A percentile compares a stretch with the other conserved stretches of the same genome.
Conservation (phyloP, 1,284 basidiomycete species). For the Chalciporus piperatoides region DNA sequence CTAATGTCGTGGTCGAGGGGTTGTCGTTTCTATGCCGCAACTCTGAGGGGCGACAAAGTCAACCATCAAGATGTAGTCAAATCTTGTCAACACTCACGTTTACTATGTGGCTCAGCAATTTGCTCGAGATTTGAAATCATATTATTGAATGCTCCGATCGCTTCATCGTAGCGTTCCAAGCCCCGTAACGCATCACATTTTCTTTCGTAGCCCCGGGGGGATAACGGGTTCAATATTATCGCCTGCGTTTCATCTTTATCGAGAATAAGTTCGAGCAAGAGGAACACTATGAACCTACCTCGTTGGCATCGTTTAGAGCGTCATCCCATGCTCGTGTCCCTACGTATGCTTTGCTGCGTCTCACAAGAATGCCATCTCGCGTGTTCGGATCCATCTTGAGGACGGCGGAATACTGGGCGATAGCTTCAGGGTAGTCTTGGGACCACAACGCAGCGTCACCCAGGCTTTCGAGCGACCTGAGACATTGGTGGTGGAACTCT, state of each 20-base stretch:
- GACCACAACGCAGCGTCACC: constrained; percentile 1
- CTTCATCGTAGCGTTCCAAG: constrained; percentile 4
- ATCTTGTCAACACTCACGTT: not conserved
- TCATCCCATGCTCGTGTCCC: not conserved
- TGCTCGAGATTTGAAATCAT: constrained; percentile 1
- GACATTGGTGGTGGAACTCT: constrained; percentile 5
- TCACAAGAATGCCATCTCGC: constrained; percentile 3
- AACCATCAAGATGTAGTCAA: too few relatives aligned
- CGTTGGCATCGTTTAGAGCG: constrained; percentile 6
- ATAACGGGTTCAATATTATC: constrained; percentile 4
- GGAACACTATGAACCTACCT: not conserved
- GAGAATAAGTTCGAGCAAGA: not conserved
- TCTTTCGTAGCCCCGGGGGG: constrained; percentile 3
- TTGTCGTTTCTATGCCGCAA: not conserved
- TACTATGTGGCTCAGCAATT: not conserved
- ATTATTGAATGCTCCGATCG: not conserved
- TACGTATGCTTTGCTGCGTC: constrained; percentile 6
- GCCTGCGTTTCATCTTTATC: not conserved
- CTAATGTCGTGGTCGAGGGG: not conserved
- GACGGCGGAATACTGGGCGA: constrained; percentile 1
- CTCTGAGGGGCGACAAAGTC: not conserved
- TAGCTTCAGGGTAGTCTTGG: constrained; percentile 7
- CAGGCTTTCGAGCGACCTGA: not conserved
- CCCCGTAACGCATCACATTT: constrained; percentile 1
- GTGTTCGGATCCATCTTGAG: not conserved